A percentile compares a stretch with the other conserved stretches of the same genome.
phyloP scores from a whole-genome alignment of 176 grass and related monocot species.

The Canna indica region DNA sequence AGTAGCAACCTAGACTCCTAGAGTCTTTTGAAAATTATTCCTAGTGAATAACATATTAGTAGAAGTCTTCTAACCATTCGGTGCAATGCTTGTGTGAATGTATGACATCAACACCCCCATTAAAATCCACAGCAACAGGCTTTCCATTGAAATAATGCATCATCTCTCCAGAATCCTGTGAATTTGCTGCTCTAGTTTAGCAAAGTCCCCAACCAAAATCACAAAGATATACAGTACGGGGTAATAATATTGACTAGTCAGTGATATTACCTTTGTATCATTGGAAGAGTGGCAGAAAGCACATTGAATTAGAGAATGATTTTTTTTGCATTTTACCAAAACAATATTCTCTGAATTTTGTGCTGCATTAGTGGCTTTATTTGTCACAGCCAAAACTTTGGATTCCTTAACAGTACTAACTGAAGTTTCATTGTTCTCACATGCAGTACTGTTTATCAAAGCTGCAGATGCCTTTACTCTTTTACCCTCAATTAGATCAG shows the following conservation, averaged over 20 bases:
- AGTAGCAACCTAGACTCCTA: conserved; percentile 8
- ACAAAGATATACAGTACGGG: neutral
- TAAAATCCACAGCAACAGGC: conserved; percentile 42
- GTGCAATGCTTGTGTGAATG: conserved; percentile 83
- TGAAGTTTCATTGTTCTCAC: neutral
- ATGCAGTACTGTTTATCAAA: neutral
- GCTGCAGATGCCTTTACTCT: neutral
- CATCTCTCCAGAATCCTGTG: conserved; percentile 80
- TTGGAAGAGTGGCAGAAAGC: conserved; percentile 58
- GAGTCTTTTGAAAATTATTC: neutral
- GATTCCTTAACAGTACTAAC: neutral
- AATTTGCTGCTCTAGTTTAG: conserved; percentile 6
- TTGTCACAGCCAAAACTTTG: conserved; percentile 6
- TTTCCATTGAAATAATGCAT: conserved; percentile 64
- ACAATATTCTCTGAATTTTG: conserved; percentile 13
- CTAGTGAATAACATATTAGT: neutral
- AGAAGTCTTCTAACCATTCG: conserved; percentile 52
- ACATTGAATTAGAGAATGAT: conserved; percentile 43
- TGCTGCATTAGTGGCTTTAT: conserved; percentile 9
- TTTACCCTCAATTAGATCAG: neutral
- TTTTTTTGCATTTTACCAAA: conserved; percentile 48
- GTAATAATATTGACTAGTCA: conserved; percentile 10
- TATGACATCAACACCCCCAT: conserved; percentile 39
- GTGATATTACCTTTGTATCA: conserved; percentile 52
- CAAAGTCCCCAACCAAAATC: neutral